Evolutionary conservation across 768 basidiomycete species (phyloP), one percentile per base, ranked within the genome.

Genomic region (Sarcodon sp.): DNA sequence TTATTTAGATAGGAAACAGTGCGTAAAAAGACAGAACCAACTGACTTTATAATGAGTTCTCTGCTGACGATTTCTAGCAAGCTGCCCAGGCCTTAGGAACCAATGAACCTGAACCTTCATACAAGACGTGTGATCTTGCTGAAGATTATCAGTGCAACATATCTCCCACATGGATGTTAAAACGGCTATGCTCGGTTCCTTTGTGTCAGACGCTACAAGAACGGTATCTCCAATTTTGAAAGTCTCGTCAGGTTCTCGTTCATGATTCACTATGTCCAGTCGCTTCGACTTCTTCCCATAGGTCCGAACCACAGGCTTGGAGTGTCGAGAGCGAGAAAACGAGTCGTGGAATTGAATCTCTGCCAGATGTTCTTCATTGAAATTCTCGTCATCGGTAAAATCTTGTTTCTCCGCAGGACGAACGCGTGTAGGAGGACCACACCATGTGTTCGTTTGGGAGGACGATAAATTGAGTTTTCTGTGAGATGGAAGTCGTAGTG

Each of bases 131-230:
- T 41, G 16, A 13, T 13, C 39, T 16, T 41, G 2, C 7, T 13
- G 8, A 38, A 18, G 37, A 13, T 66, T 61, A 0, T 57, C 57
- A 7, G 63, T 64, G 2, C 48, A 64, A 46, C 60, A 59, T 2
- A 67, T 64, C 47, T 83, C 75, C 81, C 83, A 87, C 69, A 89
- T 75, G 0, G 80, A 68, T 13, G 75, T 65, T 43, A 89, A 79
- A 37, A 87, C 78, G 4, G 76, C 87, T 45, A 87, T 65, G 52
- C 83, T 86, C 0, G 78, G 75, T 9, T 67, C 66, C 33, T 59
- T 67, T 4, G 69, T 55, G 6, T 59, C 57, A 2, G 73, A 70
- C 39, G 75, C 66, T 15, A 88, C 68, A 34, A 79, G 69, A 2
- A 88, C 75, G 0, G 81, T 78, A 58, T 87, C 83, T 1, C 86